These are phyloP conservation scores for Karstenula rhodostoma DNA, from an alignment of 2,329 filamentous ascomycete species.

Conservation along the genomic window DNA sequence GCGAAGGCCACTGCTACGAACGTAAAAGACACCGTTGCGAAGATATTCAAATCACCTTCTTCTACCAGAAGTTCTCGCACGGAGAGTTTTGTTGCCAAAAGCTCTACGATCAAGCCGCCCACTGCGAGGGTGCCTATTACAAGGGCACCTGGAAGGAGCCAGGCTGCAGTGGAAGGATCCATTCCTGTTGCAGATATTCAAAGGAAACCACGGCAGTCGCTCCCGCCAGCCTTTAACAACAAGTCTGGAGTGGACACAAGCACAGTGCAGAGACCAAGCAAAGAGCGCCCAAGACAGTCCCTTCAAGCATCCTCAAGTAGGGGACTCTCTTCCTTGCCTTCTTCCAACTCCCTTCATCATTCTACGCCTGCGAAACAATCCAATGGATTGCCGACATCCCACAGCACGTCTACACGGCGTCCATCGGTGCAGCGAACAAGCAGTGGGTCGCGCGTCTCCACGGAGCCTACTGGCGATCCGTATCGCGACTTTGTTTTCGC, in stretches of 20 bases:
- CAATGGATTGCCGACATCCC: neutral
- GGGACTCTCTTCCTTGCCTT: neutral
- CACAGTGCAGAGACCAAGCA: neutral
- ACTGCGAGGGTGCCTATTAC: slow-evolving; percentile 2
- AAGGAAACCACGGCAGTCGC: slow-evolving; percentile 7
- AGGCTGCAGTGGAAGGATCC: neutral
- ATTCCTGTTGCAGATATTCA: neutral
- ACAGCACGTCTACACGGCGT: neutral
- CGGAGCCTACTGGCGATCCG: slow-evolving; percentile 22
- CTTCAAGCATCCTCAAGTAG: slow-evolving; percentile 19
- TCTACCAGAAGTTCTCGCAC: neutral
- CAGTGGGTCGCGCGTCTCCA: neutral
- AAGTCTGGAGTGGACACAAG: slow-evolving; percentile 2
- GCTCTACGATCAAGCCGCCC: neutral
- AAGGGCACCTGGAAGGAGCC: neutral
- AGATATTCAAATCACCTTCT: neutral
- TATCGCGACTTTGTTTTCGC: slow-evolving; percentile 31
- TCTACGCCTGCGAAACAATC: neutral
- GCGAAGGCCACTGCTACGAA: neutral
- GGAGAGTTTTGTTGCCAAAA: neutral
- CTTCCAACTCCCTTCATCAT: neutral
- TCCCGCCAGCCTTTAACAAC: slow-evolving; percentile 12
- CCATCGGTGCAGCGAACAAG: slow-evolving; percentile 1
- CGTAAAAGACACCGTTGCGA: neutral
- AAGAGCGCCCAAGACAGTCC: slow-evolving; percentile 25